These are phyloP conservation scores for Suhomyces faveliae DNA, from an alignment of 805 yeast genomes.

Conservation along the genomic window DNA sequence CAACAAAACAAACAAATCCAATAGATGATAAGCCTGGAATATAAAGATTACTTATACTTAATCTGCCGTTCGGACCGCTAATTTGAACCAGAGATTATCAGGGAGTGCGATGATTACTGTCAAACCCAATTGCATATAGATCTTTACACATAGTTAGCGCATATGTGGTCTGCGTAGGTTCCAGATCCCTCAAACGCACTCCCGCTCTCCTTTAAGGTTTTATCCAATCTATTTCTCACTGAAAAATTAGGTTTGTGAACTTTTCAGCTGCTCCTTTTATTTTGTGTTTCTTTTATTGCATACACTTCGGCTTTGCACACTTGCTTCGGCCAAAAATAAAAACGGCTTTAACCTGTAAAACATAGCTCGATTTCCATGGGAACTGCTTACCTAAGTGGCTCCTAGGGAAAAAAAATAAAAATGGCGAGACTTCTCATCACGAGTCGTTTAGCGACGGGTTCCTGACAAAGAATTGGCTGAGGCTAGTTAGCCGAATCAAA, in stretches of 20 bases:
- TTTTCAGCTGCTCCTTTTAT: background rate
- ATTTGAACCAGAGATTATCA: background rate
- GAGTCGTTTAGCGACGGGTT: background rate
- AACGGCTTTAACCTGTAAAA: background rate
- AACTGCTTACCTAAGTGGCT: background rate
- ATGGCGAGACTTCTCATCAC: background rate
- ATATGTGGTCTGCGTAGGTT: background rate
- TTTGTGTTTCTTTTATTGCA: background rate
- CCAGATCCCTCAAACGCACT: background rate
- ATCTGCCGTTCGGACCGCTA: background rate
- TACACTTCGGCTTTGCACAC: background rate
- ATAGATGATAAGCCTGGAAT: background rate
- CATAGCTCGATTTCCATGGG: background rate
- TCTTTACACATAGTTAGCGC: background rate
- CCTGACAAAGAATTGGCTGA: background rate
- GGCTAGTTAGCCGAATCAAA: background rate
- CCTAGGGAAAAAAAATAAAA: background rate
- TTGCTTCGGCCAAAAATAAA: background rate
- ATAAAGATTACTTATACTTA: background rate
- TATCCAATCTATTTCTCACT: background rate
- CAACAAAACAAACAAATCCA: background rate
- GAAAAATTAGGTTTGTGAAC: background rate
- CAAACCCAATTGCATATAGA: background rate
- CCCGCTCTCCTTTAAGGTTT: background rate
- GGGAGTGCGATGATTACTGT: background rate